Evolutionary conservation across 2,329 filamentous ascomycete species (phyloP), one percentile per base, ranked within the genome.

Genomic region (Stagonosporopsis cucurbitacearum): DNA sequence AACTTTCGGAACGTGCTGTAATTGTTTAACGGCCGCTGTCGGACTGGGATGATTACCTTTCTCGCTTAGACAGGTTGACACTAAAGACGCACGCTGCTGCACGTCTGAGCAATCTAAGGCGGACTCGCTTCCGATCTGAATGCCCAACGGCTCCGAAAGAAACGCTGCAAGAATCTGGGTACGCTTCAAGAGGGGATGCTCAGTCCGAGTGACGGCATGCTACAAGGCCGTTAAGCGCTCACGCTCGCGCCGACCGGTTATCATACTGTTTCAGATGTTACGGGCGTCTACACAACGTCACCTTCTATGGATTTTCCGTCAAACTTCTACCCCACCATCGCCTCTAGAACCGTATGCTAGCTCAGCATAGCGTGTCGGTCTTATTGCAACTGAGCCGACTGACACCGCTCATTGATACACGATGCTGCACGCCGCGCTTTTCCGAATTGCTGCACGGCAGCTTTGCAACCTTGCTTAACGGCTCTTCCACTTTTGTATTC

Each of bases 41-140:
- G 56, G 63, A 57, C 60, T 59, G 62, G 57, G 50, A 54, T 56
- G 47, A 50, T 58, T 63, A 41, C 58, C 59, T 50, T 54, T 36
- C 63, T 68, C 64, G 64, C 66, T 66, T 68, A 68, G 52, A 49
- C 47, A 39, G 52, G 50, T 63, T 57, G 59, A 64, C 50, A 63
- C 66, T 67, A 67, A 65, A 35, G 60, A 65, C 58, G 66, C 66
- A 66, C 64, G 63, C 59, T 62, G 60, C 66, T 68, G 66, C 64
- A 64, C 57, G 58, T 57, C 51, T 62, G 44, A 58, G 54, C 58
- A 58, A 58, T 30, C 52, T 50, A 59, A 56, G 54, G 63, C 63
- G 63, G 63, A 65, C 54, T 57, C 51, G 63, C 50, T 67, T 66
- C 64, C 59, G 61, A 65, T 49, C 52, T 58, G 59, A 55, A 59